Conservation (phyloP, 2,329 filamentous ascomycete genomes). For the Epichloe hybrida region DNA sequence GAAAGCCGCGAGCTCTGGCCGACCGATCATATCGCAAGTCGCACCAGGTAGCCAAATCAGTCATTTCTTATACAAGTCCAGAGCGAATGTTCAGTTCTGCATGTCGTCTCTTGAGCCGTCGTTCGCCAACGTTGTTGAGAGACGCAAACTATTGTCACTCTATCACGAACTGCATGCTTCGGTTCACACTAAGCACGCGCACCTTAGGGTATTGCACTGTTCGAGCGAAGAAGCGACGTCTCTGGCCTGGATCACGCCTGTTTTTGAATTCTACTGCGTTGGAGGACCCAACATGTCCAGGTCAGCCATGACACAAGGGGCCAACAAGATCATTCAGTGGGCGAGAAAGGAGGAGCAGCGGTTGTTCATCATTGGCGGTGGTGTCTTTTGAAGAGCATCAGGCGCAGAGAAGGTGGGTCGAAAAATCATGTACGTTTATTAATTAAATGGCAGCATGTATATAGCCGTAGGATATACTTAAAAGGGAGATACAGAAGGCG, state of each 20-base stretch:
- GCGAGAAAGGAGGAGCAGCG: conserved; percentile 83
- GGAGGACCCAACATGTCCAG: conserved; percentile 58
- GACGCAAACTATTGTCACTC: conserved; percentile 63
- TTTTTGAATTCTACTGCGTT: conserved; percentile 94
- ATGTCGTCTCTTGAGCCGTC: conserved; percentile 71
- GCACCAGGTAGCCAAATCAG: conserved; percentile 67
- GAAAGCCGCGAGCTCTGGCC: conserved; percentile 54
- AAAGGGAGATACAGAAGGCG: background rate
- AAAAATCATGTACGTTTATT: background rate
- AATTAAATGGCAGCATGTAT: background rate
- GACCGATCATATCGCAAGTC: conserved; percentile 60
- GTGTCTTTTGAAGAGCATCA: conserved; percentile 46
- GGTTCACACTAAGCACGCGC: conserved; percentile 72
- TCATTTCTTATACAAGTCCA: conserved; percentile 93
- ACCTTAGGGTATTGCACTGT: conserved; percentile 76
- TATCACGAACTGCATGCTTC: conserved; percentile 77
- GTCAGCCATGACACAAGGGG: conserved; percentile 62
- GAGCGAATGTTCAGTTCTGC: conserved; percentile 87
- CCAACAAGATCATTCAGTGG: conserved; percentile 85
- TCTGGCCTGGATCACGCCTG: conserved; percentile 79
- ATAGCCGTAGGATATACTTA: background rate
- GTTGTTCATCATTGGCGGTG: conserved; percentile 94
- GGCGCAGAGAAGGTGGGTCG: background rate
- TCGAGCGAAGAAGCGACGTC: conserved; percentile 63
- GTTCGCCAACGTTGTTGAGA: conserved; percentile 44